A percentile compares a stretch with the other conserved stretches of the same genome.
Conservation (phyloP, 345 rosid genomes). For the Orychophragmus violaceus region DNA sequence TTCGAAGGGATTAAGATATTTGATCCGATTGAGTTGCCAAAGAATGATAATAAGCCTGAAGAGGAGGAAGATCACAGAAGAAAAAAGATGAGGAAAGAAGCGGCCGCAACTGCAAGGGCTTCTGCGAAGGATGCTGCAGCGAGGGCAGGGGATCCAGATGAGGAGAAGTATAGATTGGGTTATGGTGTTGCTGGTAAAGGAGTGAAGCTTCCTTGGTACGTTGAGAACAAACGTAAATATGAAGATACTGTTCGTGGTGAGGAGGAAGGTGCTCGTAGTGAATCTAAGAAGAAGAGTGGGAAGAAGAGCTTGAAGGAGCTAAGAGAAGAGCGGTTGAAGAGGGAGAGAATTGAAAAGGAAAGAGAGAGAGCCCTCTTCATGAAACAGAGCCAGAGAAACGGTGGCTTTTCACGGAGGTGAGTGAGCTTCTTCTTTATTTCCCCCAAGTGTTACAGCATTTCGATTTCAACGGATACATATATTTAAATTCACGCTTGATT, state of each 20-base stretch:
- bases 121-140: constrained; percentile 30
- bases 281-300: constrained; percentile 45
- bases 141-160: constrained; percentile 47
- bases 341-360: constrained; percentile 75
- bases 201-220: constrained; percentile 87
- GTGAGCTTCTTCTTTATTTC: too few relatives aligned
- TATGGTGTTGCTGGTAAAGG: constrained; percentile 94
- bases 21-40: constrained; percentile 47
- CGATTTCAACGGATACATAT: too few relatives aligned
- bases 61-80: constrained; percentile 57
- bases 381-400: constrained; percentile 43
- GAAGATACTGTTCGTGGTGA: constrained; percentile 23
- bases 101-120: constrained; percentile 40
- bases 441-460: too few relatives aligned
- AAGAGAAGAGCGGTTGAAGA: constrained; percentile 67
- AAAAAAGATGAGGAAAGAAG: constrained; percentile 78
- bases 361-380: constrained; percentile 49
- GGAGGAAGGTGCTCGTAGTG: constrained; percentile 26
- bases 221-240: constrained; percentile 44
- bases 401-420: constrained; percentile 52
- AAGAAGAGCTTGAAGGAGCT: constrained; percentile 72
- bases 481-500: background rate
- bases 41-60: constrained; percentile 30
- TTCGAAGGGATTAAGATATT: constrained; percentile 90
- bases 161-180: constrained; percentile 82